phyloP scores from a whole-genome alignment of 2,329 filamentous ascomycete genomes.

The Chrysoporthe deuterocubensis region DNA sequence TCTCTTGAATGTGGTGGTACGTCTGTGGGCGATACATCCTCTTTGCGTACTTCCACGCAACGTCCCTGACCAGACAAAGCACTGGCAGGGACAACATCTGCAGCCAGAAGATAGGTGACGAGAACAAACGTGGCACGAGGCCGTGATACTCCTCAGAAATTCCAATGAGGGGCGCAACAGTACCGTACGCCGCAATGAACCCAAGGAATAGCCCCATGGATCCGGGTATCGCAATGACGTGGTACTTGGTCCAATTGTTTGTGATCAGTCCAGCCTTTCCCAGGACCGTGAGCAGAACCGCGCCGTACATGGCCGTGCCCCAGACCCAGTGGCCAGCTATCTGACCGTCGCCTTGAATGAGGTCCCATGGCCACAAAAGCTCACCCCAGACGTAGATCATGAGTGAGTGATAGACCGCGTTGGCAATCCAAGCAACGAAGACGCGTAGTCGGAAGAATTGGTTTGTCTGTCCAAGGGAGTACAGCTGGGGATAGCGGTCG shows the following conservation, averaged over 20 bases:
- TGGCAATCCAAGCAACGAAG: conserved; percentile 90
- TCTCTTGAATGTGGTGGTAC: conserved; percentile 98
- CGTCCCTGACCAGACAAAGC: conserved; percentile 84
- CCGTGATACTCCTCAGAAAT: conserved; percentile 86
- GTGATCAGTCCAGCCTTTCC: conserved; percentile 94
- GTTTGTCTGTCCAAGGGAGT: conserved; percentile 89
- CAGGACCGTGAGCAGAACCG: conserved; percentile 89
- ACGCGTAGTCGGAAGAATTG: conserved; percentile 92
- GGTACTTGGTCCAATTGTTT: conserved; percentile 99
- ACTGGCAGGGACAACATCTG: conserved; percentile 81
- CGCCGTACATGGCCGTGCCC: conserved; percentile 93
- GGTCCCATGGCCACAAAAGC: conserved; percentile 81
- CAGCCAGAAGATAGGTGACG: conserved; percentile 86
- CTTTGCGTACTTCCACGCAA: conserved; percentile 96
- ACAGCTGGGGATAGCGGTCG: conserved; percentile 95
- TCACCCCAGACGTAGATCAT: conserved; percentile 86
- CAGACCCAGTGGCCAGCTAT: conserved; percentile 96
- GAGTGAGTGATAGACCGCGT: conserved; percentile 94
- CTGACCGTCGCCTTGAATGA: conserved; percentile 77
- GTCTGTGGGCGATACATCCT: conserved; percentile 95
- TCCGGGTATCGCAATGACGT: conserved; percentile 91
- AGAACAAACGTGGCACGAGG: conserved; percentile 79
- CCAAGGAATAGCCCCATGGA: conserved; percentile 90
- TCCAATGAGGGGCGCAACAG: conserved; percentile 78
- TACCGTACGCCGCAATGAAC: conserved; percentile 87